Evolutionary conservation across 441 rosid species (phyloP).

Genomic region (Manihot esculenta): DNA sequence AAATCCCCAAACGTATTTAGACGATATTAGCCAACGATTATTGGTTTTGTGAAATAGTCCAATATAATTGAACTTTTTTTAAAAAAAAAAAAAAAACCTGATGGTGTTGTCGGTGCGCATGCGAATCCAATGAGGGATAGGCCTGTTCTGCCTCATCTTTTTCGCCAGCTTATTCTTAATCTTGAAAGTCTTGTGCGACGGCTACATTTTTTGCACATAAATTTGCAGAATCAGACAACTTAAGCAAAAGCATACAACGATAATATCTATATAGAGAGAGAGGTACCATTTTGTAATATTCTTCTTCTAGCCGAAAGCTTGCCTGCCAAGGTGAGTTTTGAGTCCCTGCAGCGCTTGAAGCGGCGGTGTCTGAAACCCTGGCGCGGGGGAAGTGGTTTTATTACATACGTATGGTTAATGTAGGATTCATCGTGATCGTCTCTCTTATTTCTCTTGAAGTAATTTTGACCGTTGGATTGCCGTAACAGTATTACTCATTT

Average conservation of each 20-base stretch:
- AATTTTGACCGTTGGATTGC: not conserved
- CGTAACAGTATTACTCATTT: not conserved
- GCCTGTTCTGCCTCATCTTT: conserved; percentile 96
- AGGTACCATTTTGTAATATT: not conserved
- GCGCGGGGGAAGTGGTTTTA: too few relatives aligned
- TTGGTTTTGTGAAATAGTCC: not conserved
- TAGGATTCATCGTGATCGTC: not conserved
- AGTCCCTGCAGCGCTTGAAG: not conserved
- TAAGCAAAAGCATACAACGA: not conserved
- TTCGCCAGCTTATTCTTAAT: conserved; percentile 85
- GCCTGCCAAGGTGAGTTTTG: not conserved
- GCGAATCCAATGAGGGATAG: conserved; percentile 90
- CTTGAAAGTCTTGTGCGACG: conserved; percentile 83
- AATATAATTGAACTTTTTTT: too few relatives aligned
- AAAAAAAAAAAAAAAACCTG: conserved; percentile 35
- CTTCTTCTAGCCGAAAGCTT: not conserved
- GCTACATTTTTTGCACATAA: conserved; percentile 31
- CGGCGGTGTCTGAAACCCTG: conserved; percentile 4
- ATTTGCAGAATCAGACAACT: not conserved
- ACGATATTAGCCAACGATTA: not conserved
- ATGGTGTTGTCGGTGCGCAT: conserved; percentile 84
- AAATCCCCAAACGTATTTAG: conserved; percentile 3
- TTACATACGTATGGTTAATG: not conserved
- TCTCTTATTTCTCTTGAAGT: not conserved
- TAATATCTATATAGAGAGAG: not conserved